Evolutionary conservation across 1,284 basidiomycete genomes (phyloP).

Genomic region (Anthracocystis setariae): DNA sequence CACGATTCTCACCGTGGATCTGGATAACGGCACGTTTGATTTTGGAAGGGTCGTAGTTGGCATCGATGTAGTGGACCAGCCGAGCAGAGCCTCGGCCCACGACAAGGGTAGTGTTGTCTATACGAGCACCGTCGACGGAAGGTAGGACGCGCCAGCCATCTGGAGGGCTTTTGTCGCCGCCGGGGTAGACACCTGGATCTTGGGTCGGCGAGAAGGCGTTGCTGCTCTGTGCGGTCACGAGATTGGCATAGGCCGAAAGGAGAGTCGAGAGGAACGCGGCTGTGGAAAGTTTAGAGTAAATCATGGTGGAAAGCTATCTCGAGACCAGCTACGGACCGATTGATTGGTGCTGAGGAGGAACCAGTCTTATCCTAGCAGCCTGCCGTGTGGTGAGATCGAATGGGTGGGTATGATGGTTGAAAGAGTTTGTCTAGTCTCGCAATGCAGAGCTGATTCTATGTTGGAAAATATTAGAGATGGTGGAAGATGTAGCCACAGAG

Average conservation of each 20-base stretch:
- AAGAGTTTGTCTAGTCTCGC: too few relatives aligned
- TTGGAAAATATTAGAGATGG: not conserved
- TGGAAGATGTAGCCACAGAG: not conserved
- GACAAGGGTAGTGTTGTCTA: slow-evolving; percentile 55
- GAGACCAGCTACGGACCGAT: not conserved
- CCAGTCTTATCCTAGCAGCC: too few relatives aligned
- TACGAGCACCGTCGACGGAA: slow-evolving; percentile 42
- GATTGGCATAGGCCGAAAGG: not conserved
- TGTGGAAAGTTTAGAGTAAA: not conserved
- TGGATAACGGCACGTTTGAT: slow-evolving; percentile 61
- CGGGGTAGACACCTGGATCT: slow-evolving; percentile 54
- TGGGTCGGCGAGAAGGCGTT: slow-evolving; percentile 9
- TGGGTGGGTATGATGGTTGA: too few relatives aligned
- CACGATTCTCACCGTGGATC: slow-evolving; percentile 60
- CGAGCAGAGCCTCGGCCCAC: slow-evolving; percentile 37
- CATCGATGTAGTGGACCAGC: slow-evolving; percentile 55
- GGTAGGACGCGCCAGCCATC: slow-evolving; percentile 52
- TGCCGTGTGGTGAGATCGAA: too few relatives aligned
- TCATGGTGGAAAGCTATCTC: not conserved
- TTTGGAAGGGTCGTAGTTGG: slow-evolving; percentile 36
- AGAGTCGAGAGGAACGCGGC: not conserved
- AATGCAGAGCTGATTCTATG: too few relatives aligned
- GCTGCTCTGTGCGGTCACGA: not conserved
- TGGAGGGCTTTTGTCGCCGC: slow-evolving; percentile 20
- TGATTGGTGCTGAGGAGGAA: not conserved